phyloP scores from a whole-genome alignment of 169 alveolate species.

The Plasmodium reichenowi region DNA sequence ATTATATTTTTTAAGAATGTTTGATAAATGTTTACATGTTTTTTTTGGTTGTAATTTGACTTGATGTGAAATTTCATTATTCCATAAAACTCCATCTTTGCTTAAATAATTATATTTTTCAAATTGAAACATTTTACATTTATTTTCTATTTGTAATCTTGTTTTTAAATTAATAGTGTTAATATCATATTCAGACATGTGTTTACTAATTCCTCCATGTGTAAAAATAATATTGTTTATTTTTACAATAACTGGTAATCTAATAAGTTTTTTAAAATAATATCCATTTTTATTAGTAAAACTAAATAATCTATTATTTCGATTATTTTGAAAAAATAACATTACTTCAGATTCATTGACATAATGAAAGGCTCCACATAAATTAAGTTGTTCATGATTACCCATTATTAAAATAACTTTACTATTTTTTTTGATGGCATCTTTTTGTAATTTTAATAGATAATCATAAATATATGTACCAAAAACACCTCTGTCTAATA shows the following conservation, averaged over 20 bases:
- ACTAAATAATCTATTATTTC: constrained; percentile 10
- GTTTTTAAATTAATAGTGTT: constrained; percentile 38
- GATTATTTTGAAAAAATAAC: constrained; percentile 47
- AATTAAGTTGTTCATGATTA: constrained; percentile 57
- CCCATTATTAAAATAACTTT: constrained; percentile 45
- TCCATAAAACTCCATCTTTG: constrained; percentile 46
- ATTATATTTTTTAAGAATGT: constrained; percentile 23
- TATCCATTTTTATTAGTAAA: constrained; percentile 19
- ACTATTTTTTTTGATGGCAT: constrained; percentile 51
- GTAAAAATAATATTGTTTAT: constrained; percentile 50
- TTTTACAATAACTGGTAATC: constrained; percentile 44
- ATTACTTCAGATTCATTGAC: constrained; percentile 43
- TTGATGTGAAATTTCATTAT: constrained; percentile 20
- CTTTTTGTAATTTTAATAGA: constrained; percentile 58
- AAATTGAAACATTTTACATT: constrained; percentile 6
- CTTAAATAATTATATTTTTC: constrained; percentile 34
- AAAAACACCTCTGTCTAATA: constrained; percentile 53
- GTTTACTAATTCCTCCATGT: constrained; percentile 36
- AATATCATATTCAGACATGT: constrained; percentile 31
- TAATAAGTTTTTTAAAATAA: constrained; percentile 29
- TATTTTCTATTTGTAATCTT: constrained; percentile 51
- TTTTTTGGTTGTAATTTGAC: constrained; percentile 19
- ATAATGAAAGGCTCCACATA: constrained; percentile 51
- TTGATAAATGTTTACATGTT: constrained; percentile 19
- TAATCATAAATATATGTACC: constrained; percentile 52